phyloP scores from a whole-genome alignment of 345 rosid genomes.

The Excoecaria agallocha region DNA sequence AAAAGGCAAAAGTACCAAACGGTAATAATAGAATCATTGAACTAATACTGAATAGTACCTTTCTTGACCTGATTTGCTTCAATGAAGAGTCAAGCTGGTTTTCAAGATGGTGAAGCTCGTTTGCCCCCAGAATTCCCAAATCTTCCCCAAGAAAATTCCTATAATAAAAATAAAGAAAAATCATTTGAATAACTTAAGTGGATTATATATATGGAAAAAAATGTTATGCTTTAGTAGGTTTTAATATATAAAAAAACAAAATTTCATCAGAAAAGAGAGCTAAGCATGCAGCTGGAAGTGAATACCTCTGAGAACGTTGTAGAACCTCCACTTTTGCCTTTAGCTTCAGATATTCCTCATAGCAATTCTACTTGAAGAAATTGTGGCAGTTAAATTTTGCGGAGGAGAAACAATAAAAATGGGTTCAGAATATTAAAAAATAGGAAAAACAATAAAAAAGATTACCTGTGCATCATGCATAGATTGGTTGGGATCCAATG shows the following conservation, averaged over 20 bases:
- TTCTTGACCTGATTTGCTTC: constrained; percentile 42
- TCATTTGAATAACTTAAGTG: not conserved
- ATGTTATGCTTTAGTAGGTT: no score
- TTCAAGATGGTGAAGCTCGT: constrained; percentile 50
- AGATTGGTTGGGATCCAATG: constrained; percentile 43
- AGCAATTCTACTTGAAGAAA: constrained; percentile 40
- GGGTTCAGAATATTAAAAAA: not conserved
- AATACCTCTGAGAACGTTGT: constrained; percentile 68
- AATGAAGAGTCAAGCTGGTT: constrained; percentile 42
- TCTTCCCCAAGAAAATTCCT: constrained; percentile 57
- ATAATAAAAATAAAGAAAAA: not conserved
- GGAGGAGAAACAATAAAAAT: not conserved
- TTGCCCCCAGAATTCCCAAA: constrained; percentile 32
- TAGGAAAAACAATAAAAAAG: no score
- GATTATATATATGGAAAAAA: not conserved
- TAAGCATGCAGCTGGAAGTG: no score
- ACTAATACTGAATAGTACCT: constrained; percentile 30
- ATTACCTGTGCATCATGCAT: constrained; percentile 51
- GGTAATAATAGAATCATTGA: not conserved
- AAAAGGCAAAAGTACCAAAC: not conserved
- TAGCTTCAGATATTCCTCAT: constrained; percentile 66
- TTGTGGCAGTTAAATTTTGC: not conserved
- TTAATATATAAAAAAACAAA: no score
- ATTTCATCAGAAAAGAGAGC: no score
- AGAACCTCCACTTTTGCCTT: constrained; percentile 57